A percentile compares a stretch with the other conserved stretches of the same genome.
Evolutionary conservation across 2,329 filamentous ascomycete genomes (phyloP).

Genomic region (Microascus cirrosus): DNA sequence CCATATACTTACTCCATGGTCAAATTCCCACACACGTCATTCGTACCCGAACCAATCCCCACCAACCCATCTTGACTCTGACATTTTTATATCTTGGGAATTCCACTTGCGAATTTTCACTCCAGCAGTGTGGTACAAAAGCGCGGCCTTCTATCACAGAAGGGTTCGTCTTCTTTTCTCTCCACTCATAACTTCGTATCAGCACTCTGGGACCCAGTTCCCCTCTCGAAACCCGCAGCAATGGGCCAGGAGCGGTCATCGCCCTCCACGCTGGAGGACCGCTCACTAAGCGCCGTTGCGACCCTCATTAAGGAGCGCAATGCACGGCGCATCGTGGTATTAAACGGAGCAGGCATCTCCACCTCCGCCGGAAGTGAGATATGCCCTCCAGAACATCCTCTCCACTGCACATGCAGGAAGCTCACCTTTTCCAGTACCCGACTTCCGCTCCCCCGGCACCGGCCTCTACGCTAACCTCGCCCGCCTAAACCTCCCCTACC

Average conservation of each 20-base stretch:
- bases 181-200: not conserved
- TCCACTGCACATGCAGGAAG: not conserved
- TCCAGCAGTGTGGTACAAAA: too few relatives aligned
- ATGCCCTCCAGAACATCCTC: not conserved
- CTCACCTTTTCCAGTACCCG: conserved; percentile 53
- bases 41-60: too few relatives aligned
- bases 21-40: too few relatives aligned
- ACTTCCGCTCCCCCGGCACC: conserved; percentile 88
- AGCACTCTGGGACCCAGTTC: not conserved
- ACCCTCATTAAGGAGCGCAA: conserved; percentile 63
- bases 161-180: not conserved
- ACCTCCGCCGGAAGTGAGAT: conserved; percentile 54
- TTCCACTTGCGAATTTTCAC: too few relatives aligned
- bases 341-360: conserved; percentile 85
- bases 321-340: conserved; percentile 64
- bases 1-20: too few relatives aligned
- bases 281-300: conserved; percentile 66
- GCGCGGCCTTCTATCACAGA: too few relatives aligned
- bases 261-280: conserved; percentile 46
- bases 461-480: conserved; percentile 90
- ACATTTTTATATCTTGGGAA: too few relatives aligned
- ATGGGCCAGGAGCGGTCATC: conserved; percentile 78
- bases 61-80: too few relatives aligned
- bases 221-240: not conserved
- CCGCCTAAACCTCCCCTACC: conserved; percentile 72